These are phyloP conservation scores for Chamaenerion angustifolium DNA, from an alignment of 345 rosid species.

Conservation along the genomic window DNA sequence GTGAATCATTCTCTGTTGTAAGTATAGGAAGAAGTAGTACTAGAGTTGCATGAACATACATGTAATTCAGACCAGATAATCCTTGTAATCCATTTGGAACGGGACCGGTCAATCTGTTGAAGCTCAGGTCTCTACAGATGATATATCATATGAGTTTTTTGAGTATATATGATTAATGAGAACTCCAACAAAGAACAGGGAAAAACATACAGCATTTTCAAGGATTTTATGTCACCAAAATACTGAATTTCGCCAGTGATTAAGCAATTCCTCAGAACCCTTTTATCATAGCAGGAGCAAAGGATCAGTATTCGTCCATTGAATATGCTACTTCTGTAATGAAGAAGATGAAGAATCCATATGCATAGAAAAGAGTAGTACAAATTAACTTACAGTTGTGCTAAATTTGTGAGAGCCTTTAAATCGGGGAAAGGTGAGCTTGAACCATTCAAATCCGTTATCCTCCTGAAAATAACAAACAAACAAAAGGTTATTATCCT, in stretches of 20 bases:
- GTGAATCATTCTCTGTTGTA: no score
- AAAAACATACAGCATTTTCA: no score
- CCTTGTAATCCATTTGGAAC: slow-evolving; percentile 25
- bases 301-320: no score
- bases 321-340: no score
- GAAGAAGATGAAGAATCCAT: not conserved
- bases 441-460: slow-evolving; percentile 49
- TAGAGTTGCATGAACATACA: slow-evolving; percentile 28
- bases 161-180: no score
- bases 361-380: not conserved
- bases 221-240: slow-evolving; percentile 17
- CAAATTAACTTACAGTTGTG: slow-evolving; percentile 33
- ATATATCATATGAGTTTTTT: not conserved
- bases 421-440: slow-evolving; percentile 41
- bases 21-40: no score
- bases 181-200: not conserved
- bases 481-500: not conserved
- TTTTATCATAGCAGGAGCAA: slow-evolving; percentile 12
- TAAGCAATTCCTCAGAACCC: slow-evolving; percentile 53
- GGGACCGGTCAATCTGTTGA: slow-evolving; percentile 46
- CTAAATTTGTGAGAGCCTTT: slow-evolving; percentile 7
- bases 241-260: slow-evolving; percentile 37
- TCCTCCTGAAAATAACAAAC: slow-evolving; percentile 30
- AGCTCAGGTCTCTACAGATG: slow-evolving; percentile 60
- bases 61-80: slow-evolving; percentile 2